Conservation (phyloP, 2,329 filamentous ascomycete species). For the Simplicillium aogashimaense region DNA sequence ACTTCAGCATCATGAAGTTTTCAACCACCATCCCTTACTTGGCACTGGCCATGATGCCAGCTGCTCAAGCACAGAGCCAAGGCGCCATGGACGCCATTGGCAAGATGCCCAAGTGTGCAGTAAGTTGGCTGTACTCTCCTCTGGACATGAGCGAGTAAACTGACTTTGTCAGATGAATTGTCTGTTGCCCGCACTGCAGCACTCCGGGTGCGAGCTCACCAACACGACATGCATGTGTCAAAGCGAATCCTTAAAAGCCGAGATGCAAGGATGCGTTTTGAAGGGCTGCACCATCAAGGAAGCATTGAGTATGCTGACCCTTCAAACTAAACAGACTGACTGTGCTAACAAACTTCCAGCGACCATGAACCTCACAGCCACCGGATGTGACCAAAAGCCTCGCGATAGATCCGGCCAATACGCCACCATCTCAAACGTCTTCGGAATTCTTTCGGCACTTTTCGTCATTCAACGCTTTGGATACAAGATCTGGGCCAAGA, state of each 20-base stretch:
- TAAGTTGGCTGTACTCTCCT: no score
- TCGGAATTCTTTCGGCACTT: constrained; percentile 23
- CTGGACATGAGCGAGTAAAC: no score
- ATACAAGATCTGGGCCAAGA: constrained; percentile 20
- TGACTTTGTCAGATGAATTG: constrained; percentile 6
- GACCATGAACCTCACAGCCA: background rate
- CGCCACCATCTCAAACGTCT: background rate
- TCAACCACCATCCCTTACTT: no score
- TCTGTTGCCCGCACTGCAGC: constrained; percentile 8
- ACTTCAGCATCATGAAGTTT: no score
- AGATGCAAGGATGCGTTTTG: constrained; percentile 11
- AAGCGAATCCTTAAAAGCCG: constrained; percentile 7
- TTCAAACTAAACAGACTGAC: background rate
- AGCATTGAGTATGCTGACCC: constrained; percentile 7
- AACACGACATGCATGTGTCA: constrained; percentile 14
- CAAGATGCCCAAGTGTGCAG: no score
- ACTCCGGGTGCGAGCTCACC: constrained; percentile 10
- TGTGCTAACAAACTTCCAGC: background rate
- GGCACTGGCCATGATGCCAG: no score
- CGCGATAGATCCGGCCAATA: background rate
- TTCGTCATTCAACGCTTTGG: constrained; percentile 33
- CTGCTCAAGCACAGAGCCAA: no score
- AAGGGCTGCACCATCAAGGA: constrained; percentile 12
- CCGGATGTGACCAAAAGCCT: background rate
- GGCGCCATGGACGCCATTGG: no score